These are phyloP conservation scores for Akanthomyces uredinophilus DNA, from an alignment of 2,329 filamentous ascomycete genomes.

Conservation along the genomic window DNA sequence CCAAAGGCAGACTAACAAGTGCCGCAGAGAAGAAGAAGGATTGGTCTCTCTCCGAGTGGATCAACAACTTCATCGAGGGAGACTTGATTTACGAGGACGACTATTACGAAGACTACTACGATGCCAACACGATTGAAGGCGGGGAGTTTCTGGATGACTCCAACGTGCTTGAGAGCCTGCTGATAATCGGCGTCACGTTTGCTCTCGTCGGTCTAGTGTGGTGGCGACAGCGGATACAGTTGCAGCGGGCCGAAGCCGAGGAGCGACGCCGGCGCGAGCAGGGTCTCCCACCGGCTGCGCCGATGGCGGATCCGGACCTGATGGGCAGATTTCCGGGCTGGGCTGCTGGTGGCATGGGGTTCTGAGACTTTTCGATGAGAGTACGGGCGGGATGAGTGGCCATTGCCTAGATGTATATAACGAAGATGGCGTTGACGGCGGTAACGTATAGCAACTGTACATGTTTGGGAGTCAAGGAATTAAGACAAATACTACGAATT, in stretches of 20 bases:
- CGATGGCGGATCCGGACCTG: conserved; percentile 19
- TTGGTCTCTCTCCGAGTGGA: conserved; percentile 80
- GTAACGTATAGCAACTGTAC: conserved; percentile 3
- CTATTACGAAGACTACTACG: conserved; percentile 49
- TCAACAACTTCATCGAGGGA: conserved; percentile 75
- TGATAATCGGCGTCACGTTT: conserved; percentile 74
- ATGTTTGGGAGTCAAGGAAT: not conserved
- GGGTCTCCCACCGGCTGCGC: conserved; percentile 24
- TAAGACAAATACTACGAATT: not conserved
- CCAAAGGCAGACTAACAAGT: not conserved
- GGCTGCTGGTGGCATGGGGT: conserved; percentile 32
- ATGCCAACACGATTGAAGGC: conserved; percentile 46
- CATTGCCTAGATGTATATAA: conserved; percentile 4
- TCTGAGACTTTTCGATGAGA: conserved; percentile 19
- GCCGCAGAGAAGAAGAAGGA: conserved; percentile 60
- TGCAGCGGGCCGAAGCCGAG: conserved; percentile 40
- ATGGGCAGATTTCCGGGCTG: conserved; percentile 30
- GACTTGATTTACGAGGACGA: conserved; percentile 60
- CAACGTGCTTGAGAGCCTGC: conserved; percentile 74
- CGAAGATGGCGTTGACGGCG: not conserved
- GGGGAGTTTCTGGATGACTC: conserved; percentile 67
- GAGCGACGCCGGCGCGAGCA: conserved; percentile 29
- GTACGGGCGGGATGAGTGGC: not conserved
- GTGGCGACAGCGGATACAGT: conserved; percentile 68
- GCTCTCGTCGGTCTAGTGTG: conserved; percentile 74